Base-by-base conservation (phyloP, 2,329 filamentous ascomycete species). In the Aspergillus aculeatus region DNA sequence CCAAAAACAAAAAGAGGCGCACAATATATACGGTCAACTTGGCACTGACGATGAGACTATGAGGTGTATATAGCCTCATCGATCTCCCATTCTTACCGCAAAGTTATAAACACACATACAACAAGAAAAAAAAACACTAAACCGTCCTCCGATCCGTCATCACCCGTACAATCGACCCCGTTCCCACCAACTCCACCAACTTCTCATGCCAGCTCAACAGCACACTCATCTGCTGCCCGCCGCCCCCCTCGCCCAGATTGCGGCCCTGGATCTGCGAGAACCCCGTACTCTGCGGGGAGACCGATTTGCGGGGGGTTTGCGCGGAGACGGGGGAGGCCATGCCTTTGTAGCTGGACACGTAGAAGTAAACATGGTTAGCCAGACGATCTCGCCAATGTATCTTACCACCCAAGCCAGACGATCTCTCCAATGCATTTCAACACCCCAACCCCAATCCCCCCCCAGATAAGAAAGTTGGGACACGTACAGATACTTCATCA, bases 201-300 rank as follows among this genome's bases (percentile, higher is more conserved):
- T 97, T 99, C 82, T 99, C 95, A 75, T 99, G 95, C 95, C 95
- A 99, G 78, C 92, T 97, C 67, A 99, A 81, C 73, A 99, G 77
- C 54, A 99, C 95, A 73, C 95, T 98, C 95, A 98, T 98, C 56
- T 89, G 90, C 59, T 92, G 89, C 38, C 91, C 90, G 63, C 91
- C 88, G 50, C 91, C 89, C 60, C 87, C 86, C 49, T 83, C 85
- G 56, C 83, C 83, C 62, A 84, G 78, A 66, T 81, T 78, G 54
- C 85, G 78, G 53, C 77, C 71, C 68, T 83, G 82, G 62, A 94
- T 85, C 78, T 97, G 94, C 71, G 90, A 93, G 80, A 97, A 97
- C 7, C 92, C 92, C 5, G 92, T 96, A 58, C 85, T 83, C 78
- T 96, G 91, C 47, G 92, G 91, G 26, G 90, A 84, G 58, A 85